A percentile compares a stretch with the other conserved stretches of the same genome.
phyloP scores from a whole-genome alignment of 176 grass and related monocot species.

The Oryza nivara region DNA sequence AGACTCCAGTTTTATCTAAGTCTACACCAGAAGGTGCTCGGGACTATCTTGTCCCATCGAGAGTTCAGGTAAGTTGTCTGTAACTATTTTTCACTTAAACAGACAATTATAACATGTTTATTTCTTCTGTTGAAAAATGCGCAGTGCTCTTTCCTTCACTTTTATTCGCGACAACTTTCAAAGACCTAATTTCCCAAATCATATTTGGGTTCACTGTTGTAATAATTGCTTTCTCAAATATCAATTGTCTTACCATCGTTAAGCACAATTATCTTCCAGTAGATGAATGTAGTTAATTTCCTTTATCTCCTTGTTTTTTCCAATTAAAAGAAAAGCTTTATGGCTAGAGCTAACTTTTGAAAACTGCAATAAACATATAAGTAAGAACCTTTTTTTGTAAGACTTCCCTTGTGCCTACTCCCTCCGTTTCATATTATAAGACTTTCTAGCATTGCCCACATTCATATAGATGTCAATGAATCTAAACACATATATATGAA shows the following conservation, averaged over 20 bases:
- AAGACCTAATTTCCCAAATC: not conserved
- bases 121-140: not conserved
- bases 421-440: no score
- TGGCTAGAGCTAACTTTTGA: not conserved
- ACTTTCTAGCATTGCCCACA: no score
- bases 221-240: not conserved
- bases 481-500: no score
- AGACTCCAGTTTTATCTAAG: slow-evolving; percentile 99
- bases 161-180: not conserved
- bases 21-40: slow-evolving; percentile 98
- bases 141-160: not conserved
- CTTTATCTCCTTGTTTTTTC: slow-evolving; percentile 14
- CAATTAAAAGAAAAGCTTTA: slow-evolving; percentile 28
- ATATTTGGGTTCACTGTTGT: slow-evolving; percentile 15
- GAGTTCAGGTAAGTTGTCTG: slow-evolving; percentile 85
- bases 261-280: slow-evolving; percentile 16
- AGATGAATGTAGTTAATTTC: slow-evolving; percentile 27
- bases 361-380: not conserved
- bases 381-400: not conserved
- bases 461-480: no score
- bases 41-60: slow-evolving; percentile 98
- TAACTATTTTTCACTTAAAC: not conserved
- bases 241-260: slow-evolving; percentile 13
- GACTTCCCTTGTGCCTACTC: slow-evolving; percentile 1
- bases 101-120: not conserved